Percentiles rank a stretch among this genome's conserved stretches.
phyloP scores from a whole-genome alignment of 331 rosid genomes.

The Erythrophleum ivorense region DNA sequence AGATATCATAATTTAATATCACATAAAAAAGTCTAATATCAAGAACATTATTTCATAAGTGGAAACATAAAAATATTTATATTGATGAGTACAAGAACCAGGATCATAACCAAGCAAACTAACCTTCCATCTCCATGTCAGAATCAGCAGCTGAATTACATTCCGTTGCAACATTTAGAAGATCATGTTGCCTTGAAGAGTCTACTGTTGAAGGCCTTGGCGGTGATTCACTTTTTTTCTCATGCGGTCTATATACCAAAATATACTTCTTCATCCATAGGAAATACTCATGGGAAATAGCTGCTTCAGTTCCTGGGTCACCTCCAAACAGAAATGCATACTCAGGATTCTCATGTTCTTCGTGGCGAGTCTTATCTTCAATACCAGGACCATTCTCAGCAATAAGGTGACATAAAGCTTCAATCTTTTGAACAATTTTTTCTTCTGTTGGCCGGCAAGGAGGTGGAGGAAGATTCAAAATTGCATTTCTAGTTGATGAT shows the following conservation, averaged over 20 bases:
- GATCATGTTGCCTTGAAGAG: slow-evolving; percentile 38
- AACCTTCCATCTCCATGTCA: slow-evolving; percentile 99
- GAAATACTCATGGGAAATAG: slow-evolving; percentile 55
- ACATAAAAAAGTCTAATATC: slow-evolving; percentile 8
- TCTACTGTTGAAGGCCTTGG: slow-evolving; percentile 29
- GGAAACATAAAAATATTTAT: slow-evolving; percentile 9
- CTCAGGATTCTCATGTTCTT: slow-evolving; percentile 58
- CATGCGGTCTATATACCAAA: slow-evolving; percentile 48
- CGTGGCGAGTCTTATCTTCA: slow-evolving; percentile 52
- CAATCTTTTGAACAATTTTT: slow-evolving; percentile 46
- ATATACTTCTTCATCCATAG: slow-evolving; percentile 62
- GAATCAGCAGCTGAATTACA: slow-evolving; percentile 64
- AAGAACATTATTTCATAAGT: slow-evolving; percentile 4
- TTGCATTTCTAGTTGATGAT: slow-evolving; percentile 29
- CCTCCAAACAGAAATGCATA: slow-evolving; percentile 64
- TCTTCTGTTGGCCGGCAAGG: slow-evolving; percentile 59
- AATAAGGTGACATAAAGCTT: slow-evolving; percentile 57
- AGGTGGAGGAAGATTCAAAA: slow-evolving; percentile 47
- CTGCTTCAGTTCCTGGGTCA: slow-evolving; percentile 64
- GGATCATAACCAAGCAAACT: slow-evolving; percentile 41
- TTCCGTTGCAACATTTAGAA: slow-evolving; percentile 44
- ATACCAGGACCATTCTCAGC: slow-evolving; percentile 50
- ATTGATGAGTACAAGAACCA: not conserved
- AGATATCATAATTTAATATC: slow-evolving; percentile 12
- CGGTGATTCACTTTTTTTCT: slow-evolving; percentile 37